These are phyloP conservation scores for Pythium chondricola DNA, from an alignment of 352 stramenopile species.

Conservation along the genomic window DNA sequence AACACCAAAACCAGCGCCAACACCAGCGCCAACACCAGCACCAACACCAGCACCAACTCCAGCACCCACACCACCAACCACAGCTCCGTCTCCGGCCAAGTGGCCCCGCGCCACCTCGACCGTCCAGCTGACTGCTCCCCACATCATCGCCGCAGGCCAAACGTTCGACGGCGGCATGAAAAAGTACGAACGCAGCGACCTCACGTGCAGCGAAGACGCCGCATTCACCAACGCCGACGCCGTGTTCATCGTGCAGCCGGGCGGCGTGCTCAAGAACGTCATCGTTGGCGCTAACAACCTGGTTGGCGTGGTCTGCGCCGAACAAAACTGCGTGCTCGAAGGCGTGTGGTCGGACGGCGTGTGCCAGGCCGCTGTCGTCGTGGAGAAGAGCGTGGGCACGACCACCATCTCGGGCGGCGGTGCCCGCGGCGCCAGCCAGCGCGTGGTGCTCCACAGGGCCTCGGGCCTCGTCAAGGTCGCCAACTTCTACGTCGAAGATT, in stretches of 20 bases:
- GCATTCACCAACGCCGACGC: conserved; percentile 32
- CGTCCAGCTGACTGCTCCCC: conserved; percentile 24
- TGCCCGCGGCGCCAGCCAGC: conserved; percentile 30
- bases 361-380: conserved; percentile 40
- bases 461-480: conserved; percentile 44
- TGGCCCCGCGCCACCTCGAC: conserved; percentile 42
- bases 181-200: conserved; percentile 47
- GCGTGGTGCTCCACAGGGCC: conserved; percentile 39
- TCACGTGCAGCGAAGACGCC: conserved; percentile 28
- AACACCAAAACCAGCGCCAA: conserved; percentile 13
- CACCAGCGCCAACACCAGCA: conserved; percentile 5
- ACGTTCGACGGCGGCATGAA: conserved; percentile 62
- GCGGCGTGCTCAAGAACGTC: conserved; percentile 52
- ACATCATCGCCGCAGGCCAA: conserved; percentile 22
- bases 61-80: conserved; percentile 5
- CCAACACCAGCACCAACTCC: conserved; percentile 14
- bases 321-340: conserved; percentile 54
- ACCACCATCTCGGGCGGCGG: conserved; percentile 54
- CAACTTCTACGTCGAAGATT: conserved; percentile 50
- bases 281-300: conserved; percentile 46
- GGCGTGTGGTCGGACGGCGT: conserved; percentile 55
- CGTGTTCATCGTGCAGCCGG: conserved; percentile 57
- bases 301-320: conserved; percentile 41
- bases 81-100: conserved; percentile 17
- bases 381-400: conserved; percentile 47